Evolutionary conservation across 176 grass and related monocot genomes (phyloP), one percentile per base, ranked within the genome.

Genomic region (Puya raimondii): DNA sequence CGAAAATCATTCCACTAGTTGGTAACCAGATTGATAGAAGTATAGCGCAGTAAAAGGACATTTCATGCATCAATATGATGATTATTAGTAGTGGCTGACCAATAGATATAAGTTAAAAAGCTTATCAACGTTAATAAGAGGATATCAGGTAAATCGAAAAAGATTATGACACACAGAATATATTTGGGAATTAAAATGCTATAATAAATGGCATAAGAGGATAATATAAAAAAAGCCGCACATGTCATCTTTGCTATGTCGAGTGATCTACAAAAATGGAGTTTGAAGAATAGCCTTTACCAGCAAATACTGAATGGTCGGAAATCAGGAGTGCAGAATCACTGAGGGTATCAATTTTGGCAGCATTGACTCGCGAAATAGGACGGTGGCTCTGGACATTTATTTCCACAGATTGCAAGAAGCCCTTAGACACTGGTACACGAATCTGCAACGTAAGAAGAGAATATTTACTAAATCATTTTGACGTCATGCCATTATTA

Each of bases 271-370:
- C 33, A 7, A 42, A 42, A 42, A 42, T 6, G 33, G 16, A 21
- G 6, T 20, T 22, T 10, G 16, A 10, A 15, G 56, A 61, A 61
- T 61, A 16, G 4, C 56, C 16, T 61, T 80, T 90, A 90, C 93
- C 72, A 65, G 77, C 68, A 79, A 97, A 90, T 69, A 88, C 51
- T 48, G 94, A 90, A 80, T 92, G 89, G 63, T 97, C 94, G 69
- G 86, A 77, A 70, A 97, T 80, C 72, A 97, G 84, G 85, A 97
- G 82, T 66, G 82, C 86, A 25, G 84, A 87, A 71, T 80, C 79
- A 57, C 78, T 71, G 1, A 52, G 61, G 12, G 50, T 73, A 73
- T 97, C 86, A 64, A 92, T 85, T 84, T 77, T 50, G n/a, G 86
- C 83, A 63, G 80, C 82, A 79, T 85, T 76, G 75, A 97, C 77